Base-by-base conservation (phyloP, 805 yeast species). In the Candida sonorensis region DNA sequence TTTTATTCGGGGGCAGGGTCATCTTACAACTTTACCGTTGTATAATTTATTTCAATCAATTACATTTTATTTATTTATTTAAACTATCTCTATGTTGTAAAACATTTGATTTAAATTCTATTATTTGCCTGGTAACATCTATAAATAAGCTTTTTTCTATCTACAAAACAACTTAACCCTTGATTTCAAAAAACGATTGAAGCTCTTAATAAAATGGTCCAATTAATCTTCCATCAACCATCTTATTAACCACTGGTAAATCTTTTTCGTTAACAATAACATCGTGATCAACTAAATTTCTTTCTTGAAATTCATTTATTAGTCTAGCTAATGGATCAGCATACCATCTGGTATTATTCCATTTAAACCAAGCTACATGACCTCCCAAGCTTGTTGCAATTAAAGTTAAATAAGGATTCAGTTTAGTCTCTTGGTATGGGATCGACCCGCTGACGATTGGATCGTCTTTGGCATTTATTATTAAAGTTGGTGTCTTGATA, bases 291-390 rank as follows among this genome's bases (percentile, higher is more conserved):
- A 24, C 44, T 6, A 43, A 33, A n/a, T n/a, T n/a, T 6, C 37
- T 21, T 10, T 30, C 22, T 28, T 55, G 48, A 31, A 48, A 49
- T 19, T 42, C 40, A 3, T 29, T 37, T 13, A 55, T 16, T 10
- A 69, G 64, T 35, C 60, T 57, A 17, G 72, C 54, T 26, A 76
- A 38, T 17, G 79, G 80, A 7, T 62, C 59, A 4, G 72, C 57
- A 42, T 68, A 74, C 94, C 94, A 85, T 45, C 86, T 71, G 26
- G 64, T 62, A 17, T 81, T 81, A 17, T 66, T 59, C 29, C 64
- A 57, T 41, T 69, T 64, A 39, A 75, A 84, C 80, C 81, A 84
- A n/a, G 84, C 92, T 33, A 84, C 66, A 55, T 84, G 95, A 1
- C 94, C 94, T 6, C 95, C 95, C 32, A 71, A 63, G 26, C 69